phyloP scores from a whole-genome alignment of 352 stramenopile species.

The Aphanomyces stellatus region DNA sequence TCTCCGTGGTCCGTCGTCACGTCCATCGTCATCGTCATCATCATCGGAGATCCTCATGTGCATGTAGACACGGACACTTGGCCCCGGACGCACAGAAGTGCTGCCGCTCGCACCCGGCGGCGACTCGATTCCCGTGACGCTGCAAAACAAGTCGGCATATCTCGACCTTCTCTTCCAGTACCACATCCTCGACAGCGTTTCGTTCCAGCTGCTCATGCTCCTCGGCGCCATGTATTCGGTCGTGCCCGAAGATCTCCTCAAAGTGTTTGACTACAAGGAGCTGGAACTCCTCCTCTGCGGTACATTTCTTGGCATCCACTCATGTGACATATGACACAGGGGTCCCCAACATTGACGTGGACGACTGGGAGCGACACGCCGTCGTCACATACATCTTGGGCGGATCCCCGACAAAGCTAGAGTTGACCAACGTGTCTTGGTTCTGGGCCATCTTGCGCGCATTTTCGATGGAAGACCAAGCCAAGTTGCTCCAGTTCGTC shows the following conservation, averaged over 20 bases:
- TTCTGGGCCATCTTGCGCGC: slow-evolving; percentile 93
- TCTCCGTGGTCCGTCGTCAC: slow-evolving; percentile 43
- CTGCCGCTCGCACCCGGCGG: slow-evolving; percentile 63
- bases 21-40: background rate
- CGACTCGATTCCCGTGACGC: slow-evolving; percentile 87
- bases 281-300: slow-evolving; percentile 97
- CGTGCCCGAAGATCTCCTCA: slow-evolving; percentile 92
- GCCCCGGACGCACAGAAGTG: slow-evolving; percentile 13
- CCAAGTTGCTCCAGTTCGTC: slow-evolving; percentile 73
- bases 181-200: slow-evolving; percentile 88
- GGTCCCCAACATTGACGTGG: slow-evolving; percentile 65
- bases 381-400: slow-evolving; percentile 69
- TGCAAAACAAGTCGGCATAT: slow-evolving; percentile 92
- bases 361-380: slow-evolving; percentile 76
- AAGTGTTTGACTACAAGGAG: slow-evolving; percentile 98
- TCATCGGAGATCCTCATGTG: background rate
- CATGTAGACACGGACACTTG: background rate
- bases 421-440: slow-evolving; percentile 90
- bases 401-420: slow-evolving; percentile 53
- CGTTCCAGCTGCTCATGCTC: slow-evolving; percentile 83
- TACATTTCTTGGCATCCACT: slow-evolving; percentile 16
- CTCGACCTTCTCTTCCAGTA: slow-evolving; percentile 94
- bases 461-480: slow-evolving; percentile 66
- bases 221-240: slow-evolving; percentile 93
- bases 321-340: slow-evolving; percentile 15